Conservation (phyloP, 1,284 basidiomycete species). For the Ustilago vetiveriae region DNA sequence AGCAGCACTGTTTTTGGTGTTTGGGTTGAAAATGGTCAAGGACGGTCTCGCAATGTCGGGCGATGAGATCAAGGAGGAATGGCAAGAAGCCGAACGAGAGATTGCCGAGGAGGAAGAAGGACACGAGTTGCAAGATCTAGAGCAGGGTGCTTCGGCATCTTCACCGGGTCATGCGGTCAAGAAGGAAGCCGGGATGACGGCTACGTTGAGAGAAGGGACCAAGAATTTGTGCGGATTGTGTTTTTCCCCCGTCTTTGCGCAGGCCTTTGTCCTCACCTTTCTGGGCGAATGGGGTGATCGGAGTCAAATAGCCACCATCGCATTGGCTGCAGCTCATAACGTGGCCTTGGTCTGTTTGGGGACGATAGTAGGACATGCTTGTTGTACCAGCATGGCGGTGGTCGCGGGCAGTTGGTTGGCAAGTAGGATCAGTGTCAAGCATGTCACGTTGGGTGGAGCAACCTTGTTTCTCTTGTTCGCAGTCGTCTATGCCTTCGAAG, state of each 20-base stretch:
- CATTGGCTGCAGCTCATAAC: conserved; percentile 89
- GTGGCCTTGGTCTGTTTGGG: conserved; percentile 85
- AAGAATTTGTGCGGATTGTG: conserved; percentile 84
- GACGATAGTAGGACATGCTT: conserved; percentile 86
- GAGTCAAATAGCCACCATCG: conserved; percentile 96
- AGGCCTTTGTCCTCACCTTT: conserved; percentile 93
- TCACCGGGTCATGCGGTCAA: neutral
- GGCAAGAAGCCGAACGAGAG: conserved; percentile 74
- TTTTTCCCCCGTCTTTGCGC: conserved; percentile 91
- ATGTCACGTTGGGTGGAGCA: conserved; percentile 83
- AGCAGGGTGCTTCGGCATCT: conserved; percentile 19
- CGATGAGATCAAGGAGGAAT: conserved; percentile 72
- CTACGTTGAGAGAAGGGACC: conserved; percentile 72
- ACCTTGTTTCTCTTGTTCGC: conserved; percentile 83
- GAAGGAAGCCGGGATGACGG: neutral
- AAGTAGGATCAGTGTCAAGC: conserved; percentile 35
- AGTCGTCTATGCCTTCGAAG: conserved; percentile 68
- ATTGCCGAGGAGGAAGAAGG: conserved; percentile 85
- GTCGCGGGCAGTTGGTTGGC: conserved; percentile 86
- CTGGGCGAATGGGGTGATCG: conserved; percentile 98
- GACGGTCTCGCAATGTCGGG: conserved; percentile 58
- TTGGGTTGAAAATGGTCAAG: conserved; percentile 57
- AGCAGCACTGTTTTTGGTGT: conserved; percentile 70
- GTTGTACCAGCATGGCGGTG: conserved; percentile 89
- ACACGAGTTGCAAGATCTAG: conserved; percentile 73